Base-by-base conservation (phyloP, 345 rosid species). In the Nasturtium officinale region DNA sequence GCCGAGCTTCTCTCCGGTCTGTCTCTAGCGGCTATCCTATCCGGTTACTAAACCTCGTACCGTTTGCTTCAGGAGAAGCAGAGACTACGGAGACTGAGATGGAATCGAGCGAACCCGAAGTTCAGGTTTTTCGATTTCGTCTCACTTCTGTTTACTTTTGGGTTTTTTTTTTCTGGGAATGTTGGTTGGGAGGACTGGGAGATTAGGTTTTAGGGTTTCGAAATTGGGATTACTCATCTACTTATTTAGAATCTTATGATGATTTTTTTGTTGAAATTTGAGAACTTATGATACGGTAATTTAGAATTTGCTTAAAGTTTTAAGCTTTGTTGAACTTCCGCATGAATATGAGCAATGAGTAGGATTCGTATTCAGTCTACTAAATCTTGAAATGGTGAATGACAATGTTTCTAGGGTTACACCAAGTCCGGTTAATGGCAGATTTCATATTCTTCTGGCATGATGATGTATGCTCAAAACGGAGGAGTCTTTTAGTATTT, bases 11-110 rank as follows among this genome's bases (percentile, higher is more conserved):
- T 47, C 83, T 80, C 32, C 84, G 77, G 32, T 68, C 70, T 62
- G 51, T 75, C 57, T 42, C 79, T 43, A 13, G 57, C 61, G 29
- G 51, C 20, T 73, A 70, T 64, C 78, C 87, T 43, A 75, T 64
- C 61, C 82, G 88, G 47, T 82, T 83, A 58, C 58, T 47, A 6
- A 87, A 79, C 61, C 72, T 83, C 53, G 78, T 69, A 21, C 83
- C 88, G 17, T 87, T 84, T 33, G 83, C 90, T 78, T 82, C 94
- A 0, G 90, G 91, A 16, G 97, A 91, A 56, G 73, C 89, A 0
- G 91, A 86, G 64, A 83, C 89, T 28, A 67, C 83, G 20, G 82
- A 81, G 73, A 75, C 87, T 2, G 77, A 83, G 75, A 79, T 82
- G 79, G 73, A 76, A 54, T 78, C 81, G 55, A 75, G 65, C 72